Evolutionary conservation across 2,329 filamentous ascomycete species (phyloP).

Genomic region (Nemania sp.): DNA sequence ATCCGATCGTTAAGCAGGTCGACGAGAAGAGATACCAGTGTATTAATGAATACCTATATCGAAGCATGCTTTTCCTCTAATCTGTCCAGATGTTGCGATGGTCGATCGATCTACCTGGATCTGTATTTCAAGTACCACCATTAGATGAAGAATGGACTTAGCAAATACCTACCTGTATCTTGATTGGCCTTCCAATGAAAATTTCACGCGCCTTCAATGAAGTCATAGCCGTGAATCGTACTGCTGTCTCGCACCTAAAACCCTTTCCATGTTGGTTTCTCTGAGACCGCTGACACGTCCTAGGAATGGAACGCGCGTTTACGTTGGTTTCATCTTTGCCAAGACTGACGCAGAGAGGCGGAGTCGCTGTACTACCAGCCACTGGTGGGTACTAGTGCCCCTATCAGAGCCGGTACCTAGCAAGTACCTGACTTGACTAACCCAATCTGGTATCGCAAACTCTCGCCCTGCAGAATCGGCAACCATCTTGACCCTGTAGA

Average conservation of each 20-base stretch:
- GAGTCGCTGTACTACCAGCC: neutral
- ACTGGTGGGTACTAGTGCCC: no score
- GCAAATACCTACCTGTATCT: no score
- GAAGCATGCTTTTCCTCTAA: neutral
- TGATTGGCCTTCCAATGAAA: neutral
- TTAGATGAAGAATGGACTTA: no score
- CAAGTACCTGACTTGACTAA: neutral
- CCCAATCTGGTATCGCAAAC: no score
- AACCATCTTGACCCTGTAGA: slow-evolving; percentile 6
- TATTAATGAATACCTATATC: slow-evolving; percentile 4
- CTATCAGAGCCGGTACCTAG: neutral
- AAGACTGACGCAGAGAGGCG: slow-evolving; percentile 23
- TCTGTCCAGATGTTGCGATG: neutral
- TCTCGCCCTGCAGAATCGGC: neutral
- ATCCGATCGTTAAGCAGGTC: neutral
- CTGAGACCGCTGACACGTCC: slow-evolving; percentile 1
- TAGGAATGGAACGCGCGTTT: slow-evolving; percentile 25
- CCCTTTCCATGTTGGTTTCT: neutral
- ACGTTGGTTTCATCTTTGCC: neutral
- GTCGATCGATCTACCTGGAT: no score
- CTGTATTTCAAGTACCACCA: no score
- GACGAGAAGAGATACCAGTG: neutral
- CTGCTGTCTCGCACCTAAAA: no score
- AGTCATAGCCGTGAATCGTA: neutral
- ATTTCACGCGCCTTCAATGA: neutral